These are phyloP conservation scores for Takakia lepidozioides DNA, from an alignment of 225 moss, liverwort and hornwort genomes.

Conservation along the genomic window DNA sequence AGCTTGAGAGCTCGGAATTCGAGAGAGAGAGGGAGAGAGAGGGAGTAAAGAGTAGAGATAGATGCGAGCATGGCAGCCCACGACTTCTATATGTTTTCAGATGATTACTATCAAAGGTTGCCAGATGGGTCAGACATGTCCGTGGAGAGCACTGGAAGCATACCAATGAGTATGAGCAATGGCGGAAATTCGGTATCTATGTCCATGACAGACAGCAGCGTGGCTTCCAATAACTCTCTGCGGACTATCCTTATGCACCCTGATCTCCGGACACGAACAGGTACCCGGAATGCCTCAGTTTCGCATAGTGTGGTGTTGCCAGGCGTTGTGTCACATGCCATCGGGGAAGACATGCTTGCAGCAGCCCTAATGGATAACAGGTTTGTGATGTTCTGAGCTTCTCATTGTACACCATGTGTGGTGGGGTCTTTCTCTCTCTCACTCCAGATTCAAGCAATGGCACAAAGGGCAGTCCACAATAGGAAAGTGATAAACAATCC, in stretches of 20 bases:
- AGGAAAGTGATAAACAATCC: too few species aligned
- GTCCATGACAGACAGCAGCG: slow-evolving; percentile 80
- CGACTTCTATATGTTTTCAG: slow-evolving; percentile 81
- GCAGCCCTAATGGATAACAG: slow-evolving; percentile 84
- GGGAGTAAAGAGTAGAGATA: too few species aligned
- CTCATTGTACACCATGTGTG: too few species aligned
- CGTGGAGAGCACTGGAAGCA: slow-evolving; percentile 84
- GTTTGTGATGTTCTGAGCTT: slow-evolving; percentile 19
- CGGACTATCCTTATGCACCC: slow-evolving; percentile 81
- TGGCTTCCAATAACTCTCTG: slow-evolving; percentile 82
- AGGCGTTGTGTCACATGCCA: slow-evolving; percentile 53
- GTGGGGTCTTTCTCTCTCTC: too few species aligned
- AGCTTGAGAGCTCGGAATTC: too few species aligned
- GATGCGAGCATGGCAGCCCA: slow-evolving; percentile 83
- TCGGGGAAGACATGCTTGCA: slow-evolving; percentile 76
- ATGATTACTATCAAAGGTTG: slow-evolving; percentile 90
- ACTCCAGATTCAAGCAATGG: too few species aligned
- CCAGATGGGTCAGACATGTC: slow-evolving; percentile 93
- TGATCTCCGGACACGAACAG: slow-evolving; percentile 61
- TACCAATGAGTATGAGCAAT: slow-evolving; percentile 71
- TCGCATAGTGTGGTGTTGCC: slow-evolving; percentile 70
- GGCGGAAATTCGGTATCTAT: slow-evolving; percentile 78
- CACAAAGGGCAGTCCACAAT: too few species aligned
- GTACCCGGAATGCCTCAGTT: slow-evolving; percentile 56
- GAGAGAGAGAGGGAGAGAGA: too few species aligned